phyloP scores from a whole-genome alignment of 2,329 filamentous ascomycete species.

The Pseudomassariella vexata region DNA sequence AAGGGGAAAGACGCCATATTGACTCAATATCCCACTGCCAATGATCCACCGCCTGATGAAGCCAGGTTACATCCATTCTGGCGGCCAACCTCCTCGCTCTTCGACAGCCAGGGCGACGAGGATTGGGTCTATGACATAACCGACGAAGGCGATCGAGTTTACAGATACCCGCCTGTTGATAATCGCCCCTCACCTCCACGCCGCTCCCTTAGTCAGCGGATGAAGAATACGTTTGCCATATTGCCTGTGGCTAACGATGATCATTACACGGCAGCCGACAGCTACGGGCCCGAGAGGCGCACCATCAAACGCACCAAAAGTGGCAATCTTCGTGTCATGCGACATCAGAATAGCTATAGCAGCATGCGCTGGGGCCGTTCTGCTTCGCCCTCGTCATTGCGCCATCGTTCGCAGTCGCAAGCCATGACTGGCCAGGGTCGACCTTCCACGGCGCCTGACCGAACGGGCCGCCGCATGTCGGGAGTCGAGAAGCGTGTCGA shows the following conservation, averaged over 20 bases:
- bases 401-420: constrained; percentile 13
- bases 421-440: constrained; percentile 18
- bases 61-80: constrained; percentile 56
- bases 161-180: constrained; percentile 42
- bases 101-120: constrained; percentile 22
- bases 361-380: constrained; percentile 17
- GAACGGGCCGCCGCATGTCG: constrained; percentile 18
- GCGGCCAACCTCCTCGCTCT: constrained; percentile 45
- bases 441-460: constrained; percentile 30
- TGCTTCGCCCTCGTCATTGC: constrained; percentile 1
- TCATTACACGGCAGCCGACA: constrained; percentile 25
- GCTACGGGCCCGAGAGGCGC: constrained; percentile 41
- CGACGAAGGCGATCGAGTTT: constrained; percentile 29
- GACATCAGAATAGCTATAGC: constrained; percentile 38
- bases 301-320: constrained; percentile 55
- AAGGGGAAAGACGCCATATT: constrained; percentile 22
- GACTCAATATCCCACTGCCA: constrained; percentile 33
- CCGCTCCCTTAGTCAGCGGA: constrained; percentile 44
- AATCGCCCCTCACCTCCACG: constrained; percentile 36
- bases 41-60: constrained; percentile 44
- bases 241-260: constrained; percentile 43
- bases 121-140: constrained; percentile 22
- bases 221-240: constrained; percentile 57
- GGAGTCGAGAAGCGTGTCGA: constrained; percentile 24
- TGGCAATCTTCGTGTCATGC: constrained; percentile 55